phyloP scores from a whole-genome alignment of 225 moss, liverwort and hornwort genomes.

The Lunularia cruciata region DNA sequence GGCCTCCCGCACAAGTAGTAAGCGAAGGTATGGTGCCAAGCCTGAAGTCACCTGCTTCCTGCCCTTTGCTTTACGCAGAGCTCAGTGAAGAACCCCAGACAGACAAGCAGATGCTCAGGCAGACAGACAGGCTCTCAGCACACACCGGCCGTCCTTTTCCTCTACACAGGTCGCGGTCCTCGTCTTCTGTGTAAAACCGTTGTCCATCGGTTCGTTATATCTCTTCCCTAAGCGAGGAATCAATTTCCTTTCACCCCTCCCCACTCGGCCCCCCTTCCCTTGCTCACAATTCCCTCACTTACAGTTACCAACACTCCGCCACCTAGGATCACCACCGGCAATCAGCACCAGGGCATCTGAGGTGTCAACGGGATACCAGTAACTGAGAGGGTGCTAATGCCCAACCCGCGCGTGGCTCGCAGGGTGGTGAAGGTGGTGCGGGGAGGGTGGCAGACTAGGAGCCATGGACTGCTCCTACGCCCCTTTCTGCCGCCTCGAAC shows the following conservation, averaged over 20 bases:
- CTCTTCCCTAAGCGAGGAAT: not conserved
- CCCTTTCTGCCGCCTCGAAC: not conserved
- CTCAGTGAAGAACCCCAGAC: conserved; percentile 14
- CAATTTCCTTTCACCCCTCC: not conserved
- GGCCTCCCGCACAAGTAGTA: conserved; percentile 19
- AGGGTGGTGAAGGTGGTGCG: conserved; percentile 5
- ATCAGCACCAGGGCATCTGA: not conserved
- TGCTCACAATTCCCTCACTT: not conserved
- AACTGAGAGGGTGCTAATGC: not conserved
- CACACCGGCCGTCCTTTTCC: conserved; percentile 27
- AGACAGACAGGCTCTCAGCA: conserved; percentile 24
- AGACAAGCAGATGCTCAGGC: conserved; percentile 21
- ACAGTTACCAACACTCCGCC: conserved; percentile 1
- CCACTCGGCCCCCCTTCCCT: no score
- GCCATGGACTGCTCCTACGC: conserved; percentile 19
- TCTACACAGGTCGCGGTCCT: conserved; percentile 17
- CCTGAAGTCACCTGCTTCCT: conserved; percentile 15
- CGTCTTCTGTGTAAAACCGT: not conserved
- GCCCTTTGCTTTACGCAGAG: not conserved
- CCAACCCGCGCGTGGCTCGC: not conserved
- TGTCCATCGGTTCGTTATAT: conserved; percentile 6
- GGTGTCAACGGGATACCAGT: conserved; percentile 21
- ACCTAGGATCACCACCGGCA: not conserved
- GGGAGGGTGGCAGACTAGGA: not conserved
- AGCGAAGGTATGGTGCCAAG: conserved; percentile 15